Evolutionary conservation across 257 asterid genomes (phyloP).

Genomic region (Solanum corneliomulleri): DNA sequence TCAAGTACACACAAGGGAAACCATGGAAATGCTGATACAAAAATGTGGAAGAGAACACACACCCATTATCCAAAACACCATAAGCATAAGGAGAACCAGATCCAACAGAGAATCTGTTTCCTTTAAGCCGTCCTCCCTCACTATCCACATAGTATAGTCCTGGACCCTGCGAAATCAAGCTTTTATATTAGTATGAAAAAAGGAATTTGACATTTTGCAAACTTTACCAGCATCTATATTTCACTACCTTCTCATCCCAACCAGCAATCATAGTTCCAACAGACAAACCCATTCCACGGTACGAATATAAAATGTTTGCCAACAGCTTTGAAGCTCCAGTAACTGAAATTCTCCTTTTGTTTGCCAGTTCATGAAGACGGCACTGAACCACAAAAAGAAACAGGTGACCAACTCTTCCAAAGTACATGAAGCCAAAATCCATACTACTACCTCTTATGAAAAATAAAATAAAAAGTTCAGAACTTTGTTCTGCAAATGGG

Average conservation of each 20-base stretch:
- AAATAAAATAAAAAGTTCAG: background rate
- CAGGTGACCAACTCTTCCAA: background rate
- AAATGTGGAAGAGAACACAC: slow-evolving; percentile 6
- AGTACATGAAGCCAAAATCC: background rate
- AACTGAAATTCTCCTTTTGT: slow-evolving; percentile 86
- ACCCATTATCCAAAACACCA: slow-evolving; percentile 94
- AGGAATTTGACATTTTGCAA: background rate
- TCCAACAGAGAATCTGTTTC: slow-evolving; percentile 89
- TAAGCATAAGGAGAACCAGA: slow-evolving; percentile 98
- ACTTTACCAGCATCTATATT: background rate
- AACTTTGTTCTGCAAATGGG: background rate
- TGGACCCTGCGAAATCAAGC: slow-evolving; percentile 57
- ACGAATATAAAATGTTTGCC: slow-evolving; percentile 85
- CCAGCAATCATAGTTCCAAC: slow-evolving; percentile 99
- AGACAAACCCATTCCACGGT: slow-evolving; percentile 94
- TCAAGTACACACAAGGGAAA: background rate
- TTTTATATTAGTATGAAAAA: background rate
- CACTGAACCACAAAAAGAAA: slow-evolving; percentile 38
- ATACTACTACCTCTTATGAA: background rate
- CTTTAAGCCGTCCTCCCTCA: slow-evolving; percentile 96
- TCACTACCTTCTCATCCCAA: slow-evolving; percentile 89
- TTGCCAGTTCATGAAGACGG: slow-evolving; percentile 88
- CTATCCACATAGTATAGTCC: slow-evolving; percentile 92
- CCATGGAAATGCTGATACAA: background rate
- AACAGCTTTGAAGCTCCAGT: slow-evolving; percentile 90